Base-by-base conservation (phyloP, 257 asterid genomes). In the Forsythia suspensa region DNA sequence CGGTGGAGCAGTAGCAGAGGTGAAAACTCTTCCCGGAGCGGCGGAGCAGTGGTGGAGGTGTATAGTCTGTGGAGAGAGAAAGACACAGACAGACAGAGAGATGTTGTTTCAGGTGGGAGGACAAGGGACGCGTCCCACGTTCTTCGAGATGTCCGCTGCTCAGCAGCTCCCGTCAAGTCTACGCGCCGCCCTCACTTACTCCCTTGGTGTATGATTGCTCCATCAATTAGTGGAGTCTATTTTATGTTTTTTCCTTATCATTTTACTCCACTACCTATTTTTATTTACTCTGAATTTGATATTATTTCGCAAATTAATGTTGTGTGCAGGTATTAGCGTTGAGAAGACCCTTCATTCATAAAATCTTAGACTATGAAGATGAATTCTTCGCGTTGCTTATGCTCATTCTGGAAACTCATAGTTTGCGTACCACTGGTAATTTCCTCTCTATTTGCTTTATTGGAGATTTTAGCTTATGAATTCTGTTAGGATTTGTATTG, bases 81-180 rank as follows among this genome's bases (percentile, higher is more conserved):
- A 48, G 75, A 70, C 29, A 55, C 37, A 55, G 20, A 70, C 42
- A 70, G 61, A 77, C n/a, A n/a, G 79, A 70, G 77, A 76, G 91
- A 96, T 96, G 99, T 85, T 96, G 92, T 96, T 96, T 89, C 99
- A 96, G 91, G 99, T 96, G 71, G 99, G 99, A 76, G 98, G 99
- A 18, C 94, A 91, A 79, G 99, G 99, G 74, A 90, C 91, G 69
- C 98, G 99, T 80, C 99, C 98, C 85, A 96, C 99, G 83, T 96
- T 96, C 91, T 96, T 96, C 82, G 99, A 96, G 89, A 96, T 96
- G 99, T 88, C 99, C 21, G 99, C 99, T 67, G 98, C 99, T 72
- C 98, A 96, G 82, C 99, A 96, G 91, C 93, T 96, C n/a, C 99
- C 99, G 43, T 86, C 98, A 44, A 96, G 99, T 84, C 88, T 96